A percentile compares a stretch with the other conserved stretches of the same genome.
These are phyloP conservation scores for Vaccinium corymbosum DNA, from an alignment of 148 eudicot genomes.

Conservation along the genomic window DNA sequence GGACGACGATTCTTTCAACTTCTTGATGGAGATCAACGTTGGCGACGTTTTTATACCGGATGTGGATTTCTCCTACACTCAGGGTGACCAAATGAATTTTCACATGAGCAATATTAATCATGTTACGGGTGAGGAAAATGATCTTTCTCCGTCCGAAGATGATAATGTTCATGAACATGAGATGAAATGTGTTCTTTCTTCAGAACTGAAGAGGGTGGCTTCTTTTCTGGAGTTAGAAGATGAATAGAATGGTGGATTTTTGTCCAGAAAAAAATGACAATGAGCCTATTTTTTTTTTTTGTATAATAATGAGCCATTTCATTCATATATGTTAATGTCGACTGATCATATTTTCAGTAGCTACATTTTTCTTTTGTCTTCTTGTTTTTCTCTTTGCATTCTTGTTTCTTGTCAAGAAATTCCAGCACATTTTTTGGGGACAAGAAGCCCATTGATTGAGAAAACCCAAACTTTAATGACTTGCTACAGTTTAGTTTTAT, in stretches of 20 bases:
- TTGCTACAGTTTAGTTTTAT: no score
- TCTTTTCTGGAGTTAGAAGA: neutral
- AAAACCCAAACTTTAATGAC: no score
- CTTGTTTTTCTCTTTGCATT: neutral
- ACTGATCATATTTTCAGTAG: no score
- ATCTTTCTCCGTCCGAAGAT: neutral
- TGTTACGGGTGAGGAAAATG: neutral
- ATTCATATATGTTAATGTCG: neutral
- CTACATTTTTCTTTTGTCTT: neutral
- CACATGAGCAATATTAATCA: neutral
- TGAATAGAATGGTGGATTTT: neutral
- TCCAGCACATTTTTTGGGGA: neutral
- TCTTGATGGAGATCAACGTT: neutral
- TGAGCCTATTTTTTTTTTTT: neutral
- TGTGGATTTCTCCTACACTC: neutral
- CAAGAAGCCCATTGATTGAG: no score
- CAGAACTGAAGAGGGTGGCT: constrained; percentile 3
- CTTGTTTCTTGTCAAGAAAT: neutral
- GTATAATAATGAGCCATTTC: neutral
- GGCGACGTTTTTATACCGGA: neutral
- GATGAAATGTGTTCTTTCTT: neutral
- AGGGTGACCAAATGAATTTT: neutral
- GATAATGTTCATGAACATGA: neutral
- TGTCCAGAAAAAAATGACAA: neutral
- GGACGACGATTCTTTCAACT: neutral